Base-by-base conservation (phyloP, 345 rosid species). In the Eutrema japonicum region DNA sequence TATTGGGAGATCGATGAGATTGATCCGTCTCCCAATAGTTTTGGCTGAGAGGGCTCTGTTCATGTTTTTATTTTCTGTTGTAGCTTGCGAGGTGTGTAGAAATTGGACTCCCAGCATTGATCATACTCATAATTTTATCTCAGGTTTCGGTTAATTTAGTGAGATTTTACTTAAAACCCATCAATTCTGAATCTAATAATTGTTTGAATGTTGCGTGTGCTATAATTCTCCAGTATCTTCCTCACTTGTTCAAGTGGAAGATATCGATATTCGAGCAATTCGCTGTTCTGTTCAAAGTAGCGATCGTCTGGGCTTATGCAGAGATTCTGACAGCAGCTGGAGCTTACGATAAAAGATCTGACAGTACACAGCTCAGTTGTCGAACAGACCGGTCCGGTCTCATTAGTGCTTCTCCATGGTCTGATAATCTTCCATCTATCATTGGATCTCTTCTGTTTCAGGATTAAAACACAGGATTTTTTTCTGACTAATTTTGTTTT, bases 321-420 rank as follows among this genome's bases (percentile, higher is more conserved):
- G 98, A 81, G 82, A 79, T 91, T 76, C 85, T 94, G 65, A 89
- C 96, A 4, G 85, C 74, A 9, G 92, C 93, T 48, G 96, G 97
- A 68, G 93, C 96, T 46, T 94, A 94, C 61, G 54, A 88, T 49
- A 76, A 77, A 9, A 81, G 72, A 77, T 55, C 93, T 13, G 74
- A 82, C 37, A 78, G 30, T 37, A 91, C 97, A 46, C 98, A 94
- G 76, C 22, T 84, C 33, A 91, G 92, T 66, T 94, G 97, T 59
- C 87, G 96, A 10, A 81, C 91, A 6, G 96, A 94, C 82, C 88
- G 97, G 71, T 74, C 97, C 30, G 97, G 97, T 64, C 95, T 94
- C 66, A 73, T 94, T 12, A 68, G 87, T 12, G 92, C 89, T 52
- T 86, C 98, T 40, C 85, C 85, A 53, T 94, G 98, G 98, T 94